These are phyloP conservation scores for Vanrija pseudolonga DNA, from an alignment of 1,284 basidiomycete species.

Conservation along the genomic window DNA sequence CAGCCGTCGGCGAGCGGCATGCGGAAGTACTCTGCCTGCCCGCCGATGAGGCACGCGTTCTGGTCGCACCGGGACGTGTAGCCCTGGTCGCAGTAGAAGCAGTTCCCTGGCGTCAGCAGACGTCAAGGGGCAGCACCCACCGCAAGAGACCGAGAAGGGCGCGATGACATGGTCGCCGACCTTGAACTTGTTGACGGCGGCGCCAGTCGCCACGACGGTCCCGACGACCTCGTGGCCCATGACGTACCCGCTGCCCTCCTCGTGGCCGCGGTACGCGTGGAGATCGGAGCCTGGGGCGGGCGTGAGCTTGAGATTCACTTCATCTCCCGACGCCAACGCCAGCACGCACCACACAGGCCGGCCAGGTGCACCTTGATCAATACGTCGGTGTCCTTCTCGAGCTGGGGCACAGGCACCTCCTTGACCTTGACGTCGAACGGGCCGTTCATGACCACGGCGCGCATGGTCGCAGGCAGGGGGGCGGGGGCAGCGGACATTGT, in stretches of 20 bases:
- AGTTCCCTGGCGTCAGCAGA: constrained; percentile 22
- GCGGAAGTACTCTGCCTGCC: constrained; percentile 80
- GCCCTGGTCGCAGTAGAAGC: constrained; percentile 63
- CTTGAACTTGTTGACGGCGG: constrained; percentile 62
- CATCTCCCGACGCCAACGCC: background rate
- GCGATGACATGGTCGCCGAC: constrained; percentile 80
- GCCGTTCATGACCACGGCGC: constrained; percentile 34
- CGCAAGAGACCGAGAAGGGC: constrained; percentile 80
- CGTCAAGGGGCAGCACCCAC: constrained; percentile 52
- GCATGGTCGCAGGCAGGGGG: constrained; percentile 25
- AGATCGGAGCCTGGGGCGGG: constrained; percentile 71
- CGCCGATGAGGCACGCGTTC: constrained; percentile 67
- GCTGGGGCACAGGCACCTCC: constrained; percentile 27
- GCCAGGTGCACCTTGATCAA: constrained; percentile 38
- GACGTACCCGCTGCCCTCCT: constrained; percentile 33
- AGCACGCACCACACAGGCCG: constrained; percentile 39
- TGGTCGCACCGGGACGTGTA: constrained; percentile 72
- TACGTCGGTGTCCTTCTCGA: constrained; percentile 32
- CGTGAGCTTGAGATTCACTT: too few relatives aligned
- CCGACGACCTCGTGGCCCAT: constrained; percentile 80
- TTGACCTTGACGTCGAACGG: constrained; percentile 30
- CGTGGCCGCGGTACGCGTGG: constrained; percentile 68
- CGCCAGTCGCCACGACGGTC: constrained; percentile 67
- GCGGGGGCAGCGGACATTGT: background rate
- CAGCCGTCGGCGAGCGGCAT: constrained; percentile 58